Evolutionary conservation across 139 green algal species (phyloP), one percentile per base, ranked within the genome.

Genomic region (Dunaliella primolecta): DNA sequence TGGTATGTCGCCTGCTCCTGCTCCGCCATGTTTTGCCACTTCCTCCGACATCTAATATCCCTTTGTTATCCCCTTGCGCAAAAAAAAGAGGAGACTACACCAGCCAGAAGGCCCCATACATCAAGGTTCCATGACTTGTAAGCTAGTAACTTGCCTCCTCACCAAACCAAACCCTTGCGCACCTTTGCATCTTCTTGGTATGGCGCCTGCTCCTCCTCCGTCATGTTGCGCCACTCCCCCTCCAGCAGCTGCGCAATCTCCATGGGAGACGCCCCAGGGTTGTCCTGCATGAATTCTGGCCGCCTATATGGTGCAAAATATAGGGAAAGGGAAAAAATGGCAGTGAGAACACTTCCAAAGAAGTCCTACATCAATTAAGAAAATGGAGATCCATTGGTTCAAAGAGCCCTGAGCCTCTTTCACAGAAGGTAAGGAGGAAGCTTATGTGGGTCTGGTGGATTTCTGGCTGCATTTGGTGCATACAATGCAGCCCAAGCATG

Each of bases 181-280:
- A 80, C 75, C 75, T 80, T 80, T 32, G 75, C 75, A 21, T 32
- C 29, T 2, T 32, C 75, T 33, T 80, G 32, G n/a, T 33, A 80
- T 11, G 33, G n/a, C n/a, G 2, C 2, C 75, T 80, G 32, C 75
- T 80, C 75, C 21, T 80, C 75, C 27, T 80, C 75, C 2, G 24
- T 33, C 75, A 80, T 80, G 30, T 33, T 33, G 24, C n/a, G n/a
- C 75, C 75, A 80, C 75, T 80, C 75, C 32, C n/a, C n/a, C n/a
- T 32, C 33, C 29, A 80, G 29, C 29, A 80, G 30, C 75, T 77
- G 71, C 71, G 71, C 71, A 77, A 80, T 80, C 29, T 80, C 75
- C 33, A 33, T 33, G 33, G 33, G 24, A n/a, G 75, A 80, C 21
- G 75, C 75, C 2, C 33, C 75, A 38, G 75, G 75, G 75, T 80